A percentile compares a stretch with the other conserved stretches of the same genome.
These are phyloP conservation scores for Conoideocrella luteorostrata DNA, from an alignment of 2,329 filamentous ascomycete genomes.

Conservation along the genomic window DNA sequence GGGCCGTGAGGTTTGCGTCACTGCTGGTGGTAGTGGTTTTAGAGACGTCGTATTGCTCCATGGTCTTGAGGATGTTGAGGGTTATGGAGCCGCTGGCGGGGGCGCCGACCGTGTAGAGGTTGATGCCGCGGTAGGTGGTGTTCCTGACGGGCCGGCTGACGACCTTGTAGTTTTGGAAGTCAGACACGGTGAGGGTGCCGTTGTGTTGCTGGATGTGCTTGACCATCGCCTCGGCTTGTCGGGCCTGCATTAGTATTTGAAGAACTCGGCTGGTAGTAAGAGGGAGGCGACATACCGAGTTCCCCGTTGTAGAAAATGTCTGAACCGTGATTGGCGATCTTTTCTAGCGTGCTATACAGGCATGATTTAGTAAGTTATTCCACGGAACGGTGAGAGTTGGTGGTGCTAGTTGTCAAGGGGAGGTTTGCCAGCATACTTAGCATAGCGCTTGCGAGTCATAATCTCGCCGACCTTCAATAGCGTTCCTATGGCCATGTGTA, in stretches of 20 bases:
- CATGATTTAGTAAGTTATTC: too few species aligned
- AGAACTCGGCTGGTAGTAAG: too few species aligned
- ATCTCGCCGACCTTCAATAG: slow-evolving; percentile 65
- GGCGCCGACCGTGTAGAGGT: slow-evolving; percentile 61
- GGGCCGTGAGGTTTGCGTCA: slow-evolving; percentile 62
- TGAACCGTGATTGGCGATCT: slow-evolving; percentile 65
- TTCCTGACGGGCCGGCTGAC: slow-evolving; percentile 56
- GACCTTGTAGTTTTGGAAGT: slow-evolving; percentile 68
- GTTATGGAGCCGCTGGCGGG: slow-evolving; percentile 75
- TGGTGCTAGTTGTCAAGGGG: not conserved
- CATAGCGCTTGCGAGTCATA: slow-evolving; percentile 77
- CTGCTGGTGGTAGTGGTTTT: too few species aligned
- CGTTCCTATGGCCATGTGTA: slow-evolving; percentile 36
- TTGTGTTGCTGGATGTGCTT: slow-evolving; percentile 59
- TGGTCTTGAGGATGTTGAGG: slow-evolving; percentile 70
- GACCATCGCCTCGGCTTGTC: slow-evolving; percentile 65
- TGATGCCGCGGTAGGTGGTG: slow-evolving; percentile 63
- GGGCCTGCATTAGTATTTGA: slow-evolving; percentile 14
- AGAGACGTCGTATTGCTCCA: slow-evolving; percentile 66
- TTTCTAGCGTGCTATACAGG: slow-evolving; percentile 67
- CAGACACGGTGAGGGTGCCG: slow-evolving; percentile 79
- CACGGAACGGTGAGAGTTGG: too few species aligned
- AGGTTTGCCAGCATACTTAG: slow-evolving; percentile 31
- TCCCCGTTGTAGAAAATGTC: slow-evolving; percentile 69
- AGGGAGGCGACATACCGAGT: slow-evolving; percentile 36